Base-by-base conservation (phyloP, 2,329 filamentous ascomycete species). In the Colletotrichum lentis region DNA sequence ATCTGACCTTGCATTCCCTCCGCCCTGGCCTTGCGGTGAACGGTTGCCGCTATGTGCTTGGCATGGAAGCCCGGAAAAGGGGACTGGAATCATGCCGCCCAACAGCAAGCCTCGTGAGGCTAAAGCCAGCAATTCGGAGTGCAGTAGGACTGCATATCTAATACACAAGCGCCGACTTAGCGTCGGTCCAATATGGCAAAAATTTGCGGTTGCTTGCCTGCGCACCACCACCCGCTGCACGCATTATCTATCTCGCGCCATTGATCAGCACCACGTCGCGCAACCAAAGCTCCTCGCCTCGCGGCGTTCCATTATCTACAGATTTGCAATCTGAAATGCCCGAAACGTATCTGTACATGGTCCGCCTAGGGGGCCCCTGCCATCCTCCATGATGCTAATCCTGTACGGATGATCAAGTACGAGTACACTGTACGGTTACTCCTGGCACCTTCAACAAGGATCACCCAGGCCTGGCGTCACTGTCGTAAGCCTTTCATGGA, bases 401-500 rank as follows among this genome's bases (percentile, higher is more conserved):
- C 43, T 50, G 27, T 8, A 31, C 27, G 27, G 27, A 10, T 31
- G 7, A 7, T 31, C 27, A 31, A 31, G 27, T 31, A 31, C n/a
- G n/a, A n/a, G n/a, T n/a, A n/a, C n/a, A n/a, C n/a, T n/a, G n/a
- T n/a, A n/a, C 27, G 27, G 27, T 56, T 62, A 50, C 44, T 46
- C 14, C 31, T 58, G 46, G 47, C 64, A 54, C 47, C 24, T 31
- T 24, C 37, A 44, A 67, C 64, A 67, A 50, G 64, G 61, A 59
- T 64, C 39, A 46, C 35, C 41, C 39, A 20, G 11, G 47, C 49
- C 39, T 49, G 37, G 56, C 52, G 58, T 58, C 27, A 52, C 50
- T 62, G 64, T 67, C 58, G 63, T 52, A 69, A 58, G 63, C 56
- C 52, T 58, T 66, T 44, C 53, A 31, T 27, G 54, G 31, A 62